Base-by-base conservation (phyloP, 2,329 filamentous ascomycete genomes). In the Cercospora zeae-maydis region DNA sequence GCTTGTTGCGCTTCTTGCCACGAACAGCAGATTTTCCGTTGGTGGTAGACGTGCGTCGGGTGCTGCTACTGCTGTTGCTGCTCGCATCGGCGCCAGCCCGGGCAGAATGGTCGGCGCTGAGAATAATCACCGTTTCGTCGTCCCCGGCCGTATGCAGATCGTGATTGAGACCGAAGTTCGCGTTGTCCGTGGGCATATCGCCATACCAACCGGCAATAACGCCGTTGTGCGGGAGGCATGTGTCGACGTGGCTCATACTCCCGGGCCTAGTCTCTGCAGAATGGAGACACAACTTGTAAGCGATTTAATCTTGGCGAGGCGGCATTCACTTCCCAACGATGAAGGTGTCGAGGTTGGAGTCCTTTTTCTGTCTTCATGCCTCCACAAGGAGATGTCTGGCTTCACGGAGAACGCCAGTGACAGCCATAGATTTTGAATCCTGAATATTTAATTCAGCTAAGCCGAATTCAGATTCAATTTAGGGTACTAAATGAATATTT, bases 1-100 rank as follows among this genome's bases (percentile, higher is more conserved):
- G 90, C 75, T 93, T 93, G 77, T 93, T 93, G 55, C 90, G 85
- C 79, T 90, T 92, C 21, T 49, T 49, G 24, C 42, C 42, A 11
- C 42, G 42, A 27, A 49, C 21, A 49, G 21, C 42, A 27, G 42
- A 2, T 27, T 49, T 49, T 5, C 27, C 42, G 42, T 49, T 49
- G 42, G 42, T 21, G 3, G 42, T 49, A 27, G 42, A 49, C 6
- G 42, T 24, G 21, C 42, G 42, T 14, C 42, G 42, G 13, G 42
- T 30, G 42, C 42, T 49, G 42, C 42, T 27, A 21, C 21, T 27
- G 42, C 42, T 49, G 21, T 49, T 49, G 21, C 39, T 45, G 39
- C 13, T 30, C 42, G 4, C 42, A 49, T 49, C 21, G 21, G 21
- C 21, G 13, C 42, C 42, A 2, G 42, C 5, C 21, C 6, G 42